Base-by-base conservation (phyloP, 306 rosid genomes). In the Inga oerstediana region DNA sequence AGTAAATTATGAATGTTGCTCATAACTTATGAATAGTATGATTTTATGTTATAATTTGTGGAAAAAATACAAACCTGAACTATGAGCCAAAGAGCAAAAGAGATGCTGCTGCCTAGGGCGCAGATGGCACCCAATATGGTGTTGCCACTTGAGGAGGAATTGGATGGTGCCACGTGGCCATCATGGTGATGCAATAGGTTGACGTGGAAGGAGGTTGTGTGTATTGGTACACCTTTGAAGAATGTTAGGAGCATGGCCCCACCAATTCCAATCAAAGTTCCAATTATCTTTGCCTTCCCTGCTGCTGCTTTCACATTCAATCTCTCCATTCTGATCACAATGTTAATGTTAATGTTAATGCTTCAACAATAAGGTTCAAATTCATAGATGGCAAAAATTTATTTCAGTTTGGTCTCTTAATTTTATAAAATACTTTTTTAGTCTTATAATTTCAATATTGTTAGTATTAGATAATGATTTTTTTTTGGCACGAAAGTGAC, bases 211-310 rank as follows among this genome's bases (percentile, higher is more conserved):
- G 90, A 58, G 51, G 85, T 78, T 0, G 76, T 54, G 0, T 87
- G 3, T 1, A 90, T 82, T 15, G 79, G 78, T 19, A 7, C 0
- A 17, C 94, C 97, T 82, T 90, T 86, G 72, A 87, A 79, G n/a
- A 92, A 90, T 0, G 89, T 87, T 14, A 90, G 78, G 1, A 89
- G 13, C 92, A 85, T 87, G 39, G 97, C 97, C 11, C 96, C 96
- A 35, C 87, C 69, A 13, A 90, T 54, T 24, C 90, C 91, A 0
- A 41, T 68, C 5, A 88, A 1, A 4, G 94, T 87, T 7, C 94
- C 94, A 0, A 82, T 3, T 37, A 86, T 82, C 78, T 90, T 92
- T 0, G 90, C 91, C 66, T 74, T 84, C 81, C 97, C 94, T 4
- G 75, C 82, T 24, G 7, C 10, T 19, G 72, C 66, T 83, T 83